phyloP scores from a whole-genome alignment of 202 grass and related monocot genomes.

The Carex sylvatica region DNA sequence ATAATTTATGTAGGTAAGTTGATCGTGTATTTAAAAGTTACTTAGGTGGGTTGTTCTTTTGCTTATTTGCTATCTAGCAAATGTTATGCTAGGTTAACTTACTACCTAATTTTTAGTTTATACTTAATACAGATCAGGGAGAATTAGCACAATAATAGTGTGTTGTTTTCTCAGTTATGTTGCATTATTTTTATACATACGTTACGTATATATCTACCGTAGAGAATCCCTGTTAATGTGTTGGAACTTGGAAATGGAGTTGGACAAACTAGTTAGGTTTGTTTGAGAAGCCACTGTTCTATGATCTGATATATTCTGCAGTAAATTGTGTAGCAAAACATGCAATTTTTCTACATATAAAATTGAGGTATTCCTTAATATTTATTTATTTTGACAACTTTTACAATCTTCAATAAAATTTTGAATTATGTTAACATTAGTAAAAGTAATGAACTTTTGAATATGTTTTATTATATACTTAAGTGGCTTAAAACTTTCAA shows the following conservation, averaged over 20 bases:
- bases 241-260: background rate
- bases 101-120: slow-evolving; percentile 5
- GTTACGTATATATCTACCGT: background rate
- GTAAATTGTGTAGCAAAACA: too few relatives aligned
- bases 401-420: too few relatives aligned
- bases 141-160: background rate
- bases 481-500: too few relatives aligned
- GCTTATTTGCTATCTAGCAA: background rate
- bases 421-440: too few relatives aligned
- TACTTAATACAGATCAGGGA: background rate
- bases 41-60: background rate
- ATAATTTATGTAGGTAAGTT: background rate
- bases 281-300: background rate
- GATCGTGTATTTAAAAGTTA: slow-evolving; percentile 13
- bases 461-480: too few relatives aligned
- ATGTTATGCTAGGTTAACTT: slow-evolving; percentile 6
- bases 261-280: background rate
- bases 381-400: too few relatives aligned
- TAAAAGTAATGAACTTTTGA: too few relatives aligned
- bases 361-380: too few relatives aligned
- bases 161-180: background rate
- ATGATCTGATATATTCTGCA: background rate
- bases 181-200: background rate
- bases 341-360: too few relatives aligned
- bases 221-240: background rate